Evolutionary conservation across 495 filamentous ascomycete species (phyloP).

Genomic region (Neurospora sp.): DNA sequence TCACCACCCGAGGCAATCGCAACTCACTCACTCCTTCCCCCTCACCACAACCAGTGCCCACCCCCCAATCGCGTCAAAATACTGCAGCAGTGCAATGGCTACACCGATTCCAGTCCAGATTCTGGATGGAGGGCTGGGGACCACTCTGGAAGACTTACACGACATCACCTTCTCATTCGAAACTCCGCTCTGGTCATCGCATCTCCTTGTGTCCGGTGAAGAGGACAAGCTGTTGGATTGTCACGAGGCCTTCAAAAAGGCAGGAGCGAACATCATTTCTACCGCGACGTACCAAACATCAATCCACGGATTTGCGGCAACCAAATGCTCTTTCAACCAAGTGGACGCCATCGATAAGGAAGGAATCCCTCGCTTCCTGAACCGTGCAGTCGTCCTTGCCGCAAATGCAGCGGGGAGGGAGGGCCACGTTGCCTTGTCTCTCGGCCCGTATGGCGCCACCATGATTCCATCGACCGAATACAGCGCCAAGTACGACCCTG

Average conservation of each 20-base stretch:
- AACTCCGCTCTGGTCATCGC: conserved; percentile 54
- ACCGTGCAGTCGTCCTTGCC: conserved; percentile 28
- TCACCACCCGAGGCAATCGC: neutral
- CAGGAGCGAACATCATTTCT: conserved; percentile 49
- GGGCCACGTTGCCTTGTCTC: conserved; percentile 36
- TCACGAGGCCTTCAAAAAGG: conserved; percentile 42
- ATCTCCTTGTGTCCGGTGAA: conserved; percentile 44
- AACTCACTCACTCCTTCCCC: neutral
- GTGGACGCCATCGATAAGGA: conserved; percentile 12
- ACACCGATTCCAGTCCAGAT: conserved; percentile 29
- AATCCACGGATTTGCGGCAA: conserved; percentile 39
- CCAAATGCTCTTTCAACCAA: conserved; percentile 1
- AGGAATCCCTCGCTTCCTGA: conserved; percentile 17
- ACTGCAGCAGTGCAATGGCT: neutral
- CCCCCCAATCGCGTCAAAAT: neutral
- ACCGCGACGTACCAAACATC: conserved; percentile 59
- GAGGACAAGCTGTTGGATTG: conserved; percentile 37
- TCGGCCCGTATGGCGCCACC: conserved; percentile 56
- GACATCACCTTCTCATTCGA: conserved; percentile 33
- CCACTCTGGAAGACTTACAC: conserved; percentile 50
- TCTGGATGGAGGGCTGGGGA: conserved; percentile 59
- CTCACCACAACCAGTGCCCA: neutral
- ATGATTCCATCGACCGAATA: conserved; percentile 58
- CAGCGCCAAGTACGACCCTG: conserved; percentile 45
- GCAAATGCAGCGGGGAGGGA: conserved; percentile 19